These are phyloP conservation scores for Clonostachys byssicola DNA, from an alignment of 2,329 filamentous ascomycete genomes.

Conservation along the genomic window DNA sequence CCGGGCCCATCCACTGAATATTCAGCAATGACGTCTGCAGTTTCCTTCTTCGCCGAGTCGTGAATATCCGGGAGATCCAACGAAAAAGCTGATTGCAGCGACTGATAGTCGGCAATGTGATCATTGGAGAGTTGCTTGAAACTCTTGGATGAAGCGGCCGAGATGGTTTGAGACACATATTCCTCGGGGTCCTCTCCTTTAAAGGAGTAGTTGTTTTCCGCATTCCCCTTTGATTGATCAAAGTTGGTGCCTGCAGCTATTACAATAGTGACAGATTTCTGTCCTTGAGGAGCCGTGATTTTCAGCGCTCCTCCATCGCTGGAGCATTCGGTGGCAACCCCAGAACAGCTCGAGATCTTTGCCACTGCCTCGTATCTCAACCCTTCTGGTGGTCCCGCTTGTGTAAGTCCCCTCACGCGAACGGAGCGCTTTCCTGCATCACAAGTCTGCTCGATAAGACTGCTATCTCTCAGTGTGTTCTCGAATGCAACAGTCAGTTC, in stretches of 20 bases:
- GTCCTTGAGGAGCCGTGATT: slow-evolving; percentile 13
- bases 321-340: slow-evolving; percentile 1
- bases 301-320: slow-evolving; percentile 14
- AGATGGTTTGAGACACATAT: slow-evolving; percentile 24
- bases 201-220: slow-evolving; percentile 37
- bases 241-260: slow-evolving; percentile 43
- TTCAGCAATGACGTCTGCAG: slow-evolving; percentile 27
- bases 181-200: slow-evolving; percentile 36
- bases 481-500: slow-evolving; percentile 31
- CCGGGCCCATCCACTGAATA: slow-evolving; percentile 23
- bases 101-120: slow-evolving; percentile 35
- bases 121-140: slow-evolving; percentile 19
- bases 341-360: slow-evolving; percentile 12
- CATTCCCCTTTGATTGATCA: slow-evolving; percentile 41
- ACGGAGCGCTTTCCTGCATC: slow-evolving; percentile 11
- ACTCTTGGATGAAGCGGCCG: slow-evolving; percentile 22
- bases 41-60: slow-evolving; percentile 31
- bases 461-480: slow-evolving; percentile 27
- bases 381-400: slow-evolving; percentile 31
- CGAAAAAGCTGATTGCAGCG: slow-evolving; percentile 29
- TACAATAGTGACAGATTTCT: slow-evolving; percentile 27
- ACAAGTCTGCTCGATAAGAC: slow-evolving; percentile 19
- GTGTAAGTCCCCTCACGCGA: slow-evolving; percentile 27
- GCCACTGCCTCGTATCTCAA: slow-evolving; percentile 35
- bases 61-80: slow-evolving; percentile 38